Evolutionary conservation across 1,284 basidiomycete genomes (phyloP).

Genomic region (Vanrija sp.): DNA sequence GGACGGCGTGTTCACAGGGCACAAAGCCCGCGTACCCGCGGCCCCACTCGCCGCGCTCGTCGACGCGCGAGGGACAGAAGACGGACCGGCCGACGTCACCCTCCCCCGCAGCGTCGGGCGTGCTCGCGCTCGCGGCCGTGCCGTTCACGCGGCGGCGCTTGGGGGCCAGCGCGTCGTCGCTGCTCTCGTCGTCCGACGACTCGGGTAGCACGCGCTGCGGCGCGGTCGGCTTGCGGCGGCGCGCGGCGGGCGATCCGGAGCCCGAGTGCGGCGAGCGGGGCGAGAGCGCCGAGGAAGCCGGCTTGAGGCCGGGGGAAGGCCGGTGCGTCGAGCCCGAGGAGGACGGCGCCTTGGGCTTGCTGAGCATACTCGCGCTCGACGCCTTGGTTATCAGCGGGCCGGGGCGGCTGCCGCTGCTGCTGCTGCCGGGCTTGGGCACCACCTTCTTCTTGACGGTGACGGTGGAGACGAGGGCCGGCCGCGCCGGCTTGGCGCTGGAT

Average conservation of each 20-base stretch:
- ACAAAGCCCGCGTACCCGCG: constrained; percentile 42
- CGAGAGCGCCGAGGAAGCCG: not conserved
- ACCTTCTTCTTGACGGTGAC: constrained; percentile 24
- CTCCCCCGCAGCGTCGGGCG: constrained; percentile 12
- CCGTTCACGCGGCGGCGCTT: constrained; percentile 12
- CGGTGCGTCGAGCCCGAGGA: constrained; percentile 1
- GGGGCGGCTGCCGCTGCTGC: not conserved
- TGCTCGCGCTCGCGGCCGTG: constrained; percentile 1
- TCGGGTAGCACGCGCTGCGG: constrained; percentile 16
- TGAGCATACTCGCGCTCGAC: not conserved
- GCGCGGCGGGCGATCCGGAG: constrained; percentile 2
- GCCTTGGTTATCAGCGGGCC: not conserved
- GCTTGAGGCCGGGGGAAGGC: not conserved
- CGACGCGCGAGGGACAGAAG: constrained; percentile 30
- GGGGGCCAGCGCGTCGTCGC: constrained; percentile 22
- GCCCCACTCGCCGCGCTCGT: constrained; percentile 37
- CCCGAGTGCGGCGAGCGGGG: not conserved
- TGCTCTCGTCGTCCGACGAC: constrained; percentile 12
- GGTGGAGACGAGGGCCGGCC: constrained; percentile 17
- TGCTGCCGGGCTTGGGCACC: not conserved
- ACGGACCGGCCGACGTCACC: constrained; percentile 19
- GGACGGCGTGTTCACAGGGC: constrained; percentile 30
- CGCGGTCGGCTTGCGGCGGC: not conserved
- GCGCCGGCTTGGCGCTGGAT: constrained; percentile 15
- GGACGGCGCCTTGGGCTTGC: not conserved